These are phyloP conservation scores for Priceomyces fermenticarens DNA, from an alignment of 805 yeast genomes.

Conservation along the genomic window DNA sequence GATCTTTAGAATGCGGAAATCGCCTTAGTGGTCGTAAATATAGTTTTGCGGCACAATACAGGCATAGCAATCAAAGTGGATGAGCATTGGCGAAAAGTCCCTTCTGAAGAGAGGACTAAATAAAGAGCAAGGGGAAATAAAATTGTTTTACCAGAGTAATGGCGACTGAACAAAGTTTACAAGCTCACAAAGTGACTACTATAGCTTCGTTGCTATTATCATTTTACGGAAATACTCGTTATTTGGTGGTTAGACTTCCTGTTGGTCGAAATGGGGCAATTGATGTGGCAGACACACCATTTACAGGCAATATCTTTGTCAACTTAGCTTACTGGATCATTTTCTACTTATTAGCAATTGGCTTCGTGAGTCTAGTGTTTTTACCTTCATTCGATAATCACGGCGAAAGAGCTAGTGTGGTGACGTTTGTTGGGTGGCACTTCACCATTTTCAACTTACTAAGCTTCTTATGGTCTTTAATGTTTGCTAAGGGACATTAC, in stretches of 20 bases:
- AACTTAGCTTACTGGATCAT: constrained; percentile 58
- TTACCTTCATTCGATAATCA: constrained; percentile 23
- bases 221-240: constrained; percentile 51
- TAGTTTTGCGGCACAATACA: not conserved
- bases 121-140: too few species aligned
- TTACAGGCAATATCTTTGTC: constrained; percentile 54
- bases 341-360: constrained; percentile 49
- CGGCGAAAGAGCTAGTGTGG: constrained; percentile 20
- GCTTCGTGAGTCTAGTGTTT: constrained; percentile 47
- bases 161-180: constrained; percentile 2
- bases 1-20: not conserved
- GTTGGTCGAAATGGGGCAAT: constrained; percentile 45
- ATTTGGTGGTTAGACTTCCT: constrained; percentile 54
- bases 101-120: not conserved
- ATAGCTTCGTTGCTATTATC: constrained; percentile 55
- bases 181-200: constrained; percentile 42
- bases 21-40: not conserved
- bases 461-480: constrained; percentile 60
- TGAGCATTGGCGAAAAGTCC: not conserved
- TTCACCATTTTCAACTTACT: constrained; percentile 60
- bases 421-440: constrained; percentile 53
- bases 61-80: not conserved
- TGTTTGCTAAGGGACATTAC: constrained; percentile 60
- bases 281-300: constrained; percentile 64
- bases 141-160: not conserved